Evolutionary conservation across 805 yeast species (phyloP), one percentile per base, ranked within the genome.

Genomic region (Yamadazyma sp.): DNA sequence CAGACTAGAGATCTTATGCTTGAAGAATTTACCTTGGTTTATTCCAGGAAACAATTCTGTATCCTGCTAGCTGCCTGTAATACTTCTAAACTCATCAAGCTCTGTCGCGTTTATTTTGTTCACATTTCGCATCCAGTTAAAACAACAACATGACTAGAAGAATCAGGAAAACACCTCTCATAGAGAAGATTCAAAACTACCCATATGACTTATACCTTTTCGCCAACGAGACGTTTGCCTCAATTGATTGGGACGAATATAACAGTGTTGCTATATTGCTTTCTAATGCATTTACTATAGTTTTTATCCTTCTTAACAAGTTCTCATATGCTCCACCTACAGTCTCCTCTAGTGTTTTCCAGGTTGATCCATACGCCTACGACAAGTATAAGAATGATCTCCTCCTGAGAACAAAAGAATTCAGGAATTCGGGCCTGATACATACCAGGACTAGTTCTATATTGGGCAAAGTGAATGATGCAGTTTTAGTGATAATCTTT

Each of bases 211-310:
- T 60, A 20, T 55, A 57, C 32, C 53, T 69, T 5, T 60, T 55
- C 37, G 19, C 62, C 33, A 63, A 67, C 38, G 74, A 69, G 40
- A 24, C 53, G n/a, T 43, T 59, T 15, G 44, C 60, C 13, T 61
- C 70, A 3, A 64, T 69, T 11, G 72, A 67, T 21, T 68, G 73
- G 73, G 72, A 69, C 41, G 60, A 57, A 25, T 60, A 62, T 38
- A 44, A 57, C 17, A 46, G 50, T 4, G 45, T 60, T 2, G 35
- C 59, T 2, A 62, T 67, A 4, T 38, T 64, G n/a, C 27, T 55
- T 8, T 70, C 70, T 2, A 43, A 35, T 12, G 11, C 42, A 6
- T 20, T 41, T 8, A 39, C 47, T 8, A n/a, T 20, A 2, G 15
- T 36, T 13, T 46, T 41, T 27, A 32, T 44, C 3, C 28, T 42